A percentile compares a stretch with the other conserved stretches of the same genome.
Conservation (phyloP, 1,284 basidiomycete species). For the Moniliella sp. region DNA sequence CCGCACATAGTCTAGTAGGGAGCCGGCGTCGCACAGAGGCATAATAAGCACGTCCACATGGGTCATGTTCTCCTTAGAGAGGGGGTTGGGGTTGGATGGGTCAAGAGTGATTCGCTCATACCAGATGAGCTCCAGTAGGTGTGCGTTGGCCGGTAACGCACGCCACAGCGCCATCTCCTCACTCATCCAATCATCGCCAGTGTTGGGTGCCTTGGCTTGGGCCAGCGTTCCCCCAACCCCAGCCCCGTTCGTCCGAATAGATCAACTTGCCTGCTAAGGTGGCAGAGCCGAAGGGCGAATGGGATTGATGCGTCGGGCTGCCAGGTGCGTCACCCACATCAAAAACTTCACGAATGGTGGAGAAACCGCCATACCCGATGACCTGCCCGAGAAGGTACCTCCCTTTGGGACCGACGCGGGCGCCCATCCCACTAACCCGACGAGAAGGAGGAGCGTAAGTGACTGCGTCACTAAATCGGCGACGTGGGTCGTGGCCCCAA, state of each 20-base stretch:
- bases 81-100: not conserved
- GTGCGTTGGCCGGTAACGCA: slow-evolving; percentile 10
- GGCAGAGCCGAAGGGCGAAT: too few species aligned
- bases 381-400: slow-evolving; percentile 54
- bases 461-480: too few species aligned
- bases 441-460: too few species aligned
- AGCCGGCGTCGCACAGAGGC: slow-evolving; percentile 18
- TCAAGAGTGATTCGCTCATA: slow-evolving; percentile 9
- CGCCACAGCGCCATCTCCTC: slow-evolving; percentile 19
- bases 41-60: slow-evolving; percentile 14
- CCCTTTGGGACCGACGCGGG: slow-evolving; percentile 10
- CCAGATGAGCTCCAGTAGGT: slow-evolving; percentile 17
- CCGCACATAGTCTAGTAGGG: slow-evolving; percentile 17
- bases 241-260: slow-evolving; percentile 5
- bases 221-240: not conserved
- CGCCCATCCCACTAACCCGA: too few species aligned
- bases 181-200: slow-evolving; percentile 1
- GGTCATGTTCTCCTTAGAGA: not conserved
- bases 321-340: slow-evolving; percentile 5
- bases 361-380: slow-evolving; percentile 65
- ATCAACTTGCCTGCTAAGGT: slow-evolving; percentile 23
- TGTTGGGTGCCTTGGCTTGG: not conserved
- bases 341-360: slow-evolving; percentile 51
- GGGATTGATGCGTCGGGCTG: too few species aligned
- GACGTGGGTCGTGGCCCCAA: too few species aligned